These are phyloP conservation scores for Aspergillus asperescens DNA, from an alignment of 495 filamentous ascomycete species.

Conservation along the genomic window DNA sequence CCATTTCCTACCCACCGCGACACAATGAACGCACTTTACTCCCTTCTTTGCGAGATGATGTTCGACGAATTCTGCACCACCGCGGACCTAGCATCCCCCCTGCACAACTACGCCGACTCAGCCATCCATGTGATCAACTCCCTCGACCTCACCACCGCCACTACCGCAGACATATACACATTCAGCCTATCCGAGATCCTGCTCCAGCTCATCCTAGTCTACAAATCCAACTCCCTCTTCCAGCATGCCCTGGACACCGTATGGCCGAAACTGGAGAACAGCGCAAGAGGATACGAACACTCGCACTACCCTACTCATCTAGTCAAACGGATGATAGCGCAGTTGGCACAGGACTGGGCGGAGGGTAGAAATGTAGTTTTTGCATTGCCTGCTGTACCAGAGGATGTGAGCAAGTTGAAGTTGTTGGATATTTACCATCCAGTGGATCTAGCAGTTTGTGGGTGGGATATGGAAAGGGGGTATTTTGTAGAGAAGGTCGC, in stretches of 20 bases:
- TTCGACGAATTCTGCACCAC: slow-evolving; percentile 1
- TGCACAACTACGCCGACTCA: background rate
- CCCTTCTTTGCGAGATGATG: slow-evolving; percentile 10
- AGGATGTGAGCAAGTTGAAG: slow-evolving; percentile 14
- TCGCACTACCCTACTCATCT: slow-evolving; percentile 19
- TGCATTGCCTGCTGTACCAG: slow-evolving; percentile 11
- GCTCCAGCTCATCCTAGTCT: slow-evolving; percentile 10
- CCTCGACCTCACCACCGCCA: slow-evolving; percentile 3
- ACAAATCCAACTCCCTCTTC: slow-evolving; percentile 4
- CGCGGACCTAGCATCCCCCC: background rate
- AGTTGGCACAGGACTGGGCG: slow-evolving; percentile 8
- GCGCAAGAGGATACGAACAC: slow-evolving; percentile 14
- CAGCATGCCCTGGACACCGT: slow-evolving; percentile 9
- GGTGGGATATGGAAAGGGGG: slow-evolving; percentile 7
- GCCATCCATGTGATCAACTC: background rate
- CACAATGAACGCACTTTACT: slow-evolving; percentile 19
- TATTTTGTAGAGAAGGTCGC: slow-evolving; percentile 8
- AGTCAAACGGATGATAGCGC: slow-evolving; percentile 12
- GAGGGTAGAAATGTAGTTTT: background rate
- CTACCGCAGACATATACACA: slow-evolving; percentile 15
- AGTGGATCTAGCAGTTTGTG: slow-evolving; percentile 11
- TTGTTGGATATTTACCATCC: slow-evolving; percentile 13
- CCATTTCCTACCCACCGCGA: slow-evolving; percentile 10
- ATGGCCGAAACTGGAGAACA: slow-evolving; percentile 14
- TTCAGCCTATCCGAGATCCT: slow-evolving; percentile 15